Evolutionary conservation across 768 basidiomycete species (phyloP), one percentile per base, ranked within the genome.

Genomic region (Rhodotorula toruloides): DNA sequence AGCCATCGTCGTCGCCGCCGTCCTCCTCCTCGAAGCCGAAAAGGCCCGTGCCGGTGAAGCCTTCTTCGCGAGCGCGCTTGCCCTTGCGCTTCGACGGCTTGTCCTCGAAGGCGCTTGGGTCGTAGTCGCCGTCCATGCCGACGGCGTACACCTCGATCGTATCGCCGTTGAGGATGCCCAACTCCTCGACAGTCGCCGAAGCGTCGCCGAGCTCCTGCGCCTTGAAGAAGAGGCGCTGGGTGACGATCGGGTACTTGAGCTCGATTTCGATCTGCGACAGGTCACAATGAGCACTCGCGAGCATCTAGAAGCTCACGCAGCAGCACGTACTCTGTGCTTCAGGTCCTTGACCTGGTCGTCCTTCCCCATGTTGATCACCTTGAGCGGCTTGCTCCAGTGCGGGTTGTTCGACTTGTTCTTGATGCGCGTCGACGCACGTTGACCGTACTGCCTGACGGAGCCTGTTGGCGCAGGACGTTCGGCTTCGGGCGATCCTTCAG

Each of bases 311-410:
- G n/a, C n/a, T n/a, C n/a, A n/a, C n/a, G n/a, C n/a, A n/a, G n/a
- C n/a, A n/a, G 2, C 5, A 25, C 69, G 31, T 87, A 81, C 83
- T 81, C 54, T 58, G 60, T 88, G 74, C 77, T 90, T 90, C 72
- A 91, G 83, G 22, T 90, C 88, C 76, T 86, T 89, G 56, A 91
- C 82, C 0, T 86, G 85, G 68, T 83, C 89, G 37, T 77, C 75
- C 76, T 88, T 90, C 49, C 80, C 79, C 50, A 91, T 81, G 77
- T 82, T 63, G 81, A 81, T 68, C 79, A 78, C 72, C 83, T 82
- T 13, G 80, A 82, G 34, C 79, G 21, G 31, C 54, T 54, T 63
- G 10, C n/a, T 29, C 36, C 17, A 40, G 14, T n/a, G n/a, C n/a
- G 36, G 25, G 3, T 46, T 5, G 42, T 75, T 60, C 74, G 82